phyloP scores from a whole-genome alignment of 1,284 basidiomycete species.

The Psilocybe mexicana region DNA sequence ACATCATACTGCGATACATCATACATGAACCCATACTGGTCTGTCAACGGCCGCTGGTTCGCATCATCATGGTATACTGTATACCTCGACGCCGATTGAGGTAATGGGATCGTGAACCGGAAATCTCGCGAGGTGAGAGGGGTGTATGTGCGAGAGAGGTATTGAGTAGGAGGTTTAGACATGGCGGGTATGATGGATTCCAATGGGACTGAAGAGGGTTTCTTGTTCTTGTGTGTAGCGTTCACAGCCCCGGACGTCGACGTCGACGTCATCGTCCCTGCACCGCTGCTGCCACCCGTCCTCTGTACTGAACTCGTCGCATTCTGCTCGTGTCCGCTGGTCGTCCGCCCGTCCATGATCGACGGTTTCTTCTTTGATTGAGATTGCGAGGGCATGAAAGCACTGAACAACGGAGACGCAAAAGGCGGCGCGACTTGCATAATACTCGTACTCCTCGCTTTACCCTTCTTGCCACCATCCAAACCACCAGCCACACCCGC shows the following conservation, averaged over 20 bases:
- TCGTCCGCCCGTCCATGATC: constrained; percentile 27
- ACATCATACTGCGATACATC: constrained; percentile 82
- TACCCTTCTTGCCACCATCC: constrained; percentile 37
- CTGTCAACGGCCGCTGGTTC: constrained; percentile 74
- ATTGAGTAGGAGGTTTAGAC: constrained; percentile 85
- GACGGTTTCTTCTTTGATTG: constrained; percentile 47
- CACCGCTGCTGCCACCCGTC: constrained; percentile 4
- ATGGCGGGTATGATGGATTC: constrained; percentile 88
- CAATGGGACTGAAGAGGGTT: constrained; percentile 75
- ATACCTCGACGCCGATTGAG: constrained; percentile 57
- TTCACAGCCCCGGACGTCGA: constrained; percentile 4
- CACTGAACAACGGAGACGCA: constrained; percentile 58
- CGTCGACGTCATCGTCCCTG: constrained; percentile 14
- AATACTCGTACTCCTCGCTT: constrained; percentile 31
- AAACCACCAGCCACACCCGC: not conserved
- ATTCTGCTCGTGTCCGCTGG: constrained; percentile 18
- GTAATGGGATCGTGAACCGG: constrained; percentile 61
- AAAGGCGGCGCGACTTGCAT: constrained; percentile 37
- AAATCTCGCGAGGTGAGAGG: constrained; percentile 70
- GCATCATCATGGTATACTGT: constrained; percentile 54
- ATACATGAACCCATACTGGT: constrained; percentile 95
- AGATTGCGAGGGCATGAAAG: constrained; percentile 48
- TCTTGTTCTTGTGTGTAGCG: constrained; percentile 22
- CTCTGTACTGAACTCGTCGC: constrained; percentile 9
- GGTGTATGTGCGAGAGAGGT: constrained; percentile 71